These are phyloP conservation scores for Flaveria bidentis DNA, from an alignment of 129 eudicot genomes.

Conservation along the genomic window DNA sequence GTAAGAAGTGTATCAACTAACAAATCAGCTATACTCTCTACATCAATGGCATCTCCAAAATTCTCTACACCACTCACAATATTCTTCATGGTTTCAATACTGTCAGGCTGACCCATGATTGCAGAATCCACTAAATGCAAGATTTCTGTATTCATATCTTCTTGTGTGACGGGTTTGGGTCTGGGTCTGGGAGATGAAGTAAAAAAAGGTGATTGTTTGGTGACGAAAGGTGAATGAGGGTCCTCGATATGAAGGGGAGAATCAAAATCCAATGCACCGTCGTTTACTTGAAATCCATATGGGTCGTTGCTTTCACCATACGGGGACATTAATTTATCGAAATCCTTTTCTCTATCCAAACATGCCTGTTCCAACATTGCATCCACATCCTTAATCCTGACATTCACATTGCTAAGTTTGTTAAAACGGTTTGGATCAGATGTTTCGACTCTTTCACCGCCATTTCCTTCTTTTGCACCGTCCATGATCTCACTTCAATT, in stretches of 20 bases:
- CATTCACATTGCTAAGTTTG: constrained; percentile 23
- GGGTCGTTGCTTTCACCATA: constrained; percentile 44
- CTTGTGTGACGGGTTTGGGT: constrained; percentile 50
- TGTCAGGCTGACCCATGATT: constrained; percentile 88
- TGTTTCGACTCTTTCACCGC: constrained; percentile 32
- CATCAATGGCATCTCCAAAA: constrained; percentile 57
- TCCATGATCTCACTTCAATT: constrained; percentile 34
- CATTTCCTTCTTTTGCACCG: constrained; percentile 28
- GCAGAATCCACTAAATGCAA: constrained; percentile 89
- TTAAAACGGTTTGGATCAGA: constrained; percentile 31
- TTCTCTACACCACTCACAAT: constrained; percentile 65
- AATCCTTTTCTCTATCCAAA: constrained; percentile 51
- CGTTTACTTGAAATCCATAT: constrained; percentile 34
- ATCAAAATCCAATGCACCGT: constrained; percentile 29
- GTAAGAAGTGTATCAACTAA: constrained; percentile 93
- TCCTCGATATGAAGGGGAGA: constrained; percentile 26
- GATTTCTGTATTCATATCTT: constrained; percentile 75
- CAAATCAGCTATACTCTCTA: constrained; percentile 51
- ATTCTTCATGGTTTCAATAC: constrained; percentile 71
- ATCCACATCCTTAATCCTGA: constrained; percentile 39
- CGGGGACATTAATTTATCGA: constrained; percentile 41
- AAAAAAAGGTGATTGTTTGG: constrained; percentile 43
- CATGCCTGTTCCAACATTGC: constrained; percentile 60
- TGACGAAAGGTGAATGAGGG: constrained; percentile 35
- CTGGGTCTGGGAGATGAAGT: constrained; percentile 50